Evolutionary conservation across 140 eudicot genomes (phyloP).

Genomic region (Oenanthe javanica): DNA sequence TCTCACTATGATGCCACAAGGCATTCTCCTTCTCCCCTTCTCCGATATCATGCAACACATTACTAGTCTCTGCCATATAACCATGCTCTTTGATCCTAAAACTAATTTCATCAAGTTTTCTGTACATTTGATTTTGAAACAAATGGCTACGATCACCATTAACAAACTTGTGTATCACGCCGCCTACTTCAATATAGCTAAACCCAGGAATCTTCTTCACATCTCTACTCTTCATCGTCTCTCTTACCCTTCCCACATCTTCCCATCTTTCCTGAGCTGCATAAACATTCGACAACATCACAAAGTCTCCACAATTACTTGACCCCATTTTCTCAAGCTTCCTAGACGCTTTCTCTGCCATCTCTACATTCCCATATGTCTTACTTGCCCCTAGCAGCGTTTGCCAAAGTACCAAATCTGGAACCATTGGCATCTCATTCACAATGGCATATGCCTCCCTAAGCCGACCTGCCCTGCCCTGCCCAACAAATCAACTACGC

Average conservation of each 20-base stretch:
- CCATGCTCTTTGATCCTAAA: constrained; percentile 53
- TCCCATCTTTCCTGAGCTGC: constrained; percentile 84
- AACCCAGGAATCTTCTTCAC: constrained; percentile 86
- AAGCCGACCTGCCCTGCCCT: constrained; percentile 57
- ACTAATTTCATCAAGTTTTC: constrained; percentile 70
- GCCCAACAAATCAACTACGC: constrained; percentile 79
- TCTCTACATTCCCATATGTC: constrained; percentile 60
- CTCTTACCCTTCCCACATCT: constrained; percentile 78
- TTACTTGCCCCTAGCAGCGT: constrained; percentile 81
- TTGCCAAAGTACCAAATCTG: constrained; percentile 85
- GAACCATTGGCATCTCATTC: constrained; percentile 55
- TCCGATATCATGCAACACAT: constrained; percentile 83
- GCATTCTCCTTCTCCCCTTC: constrained; percentile 73
- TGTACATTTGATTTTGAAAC: constrained; percentile 43
- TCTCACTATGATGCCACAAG: constrained; percentile 75
- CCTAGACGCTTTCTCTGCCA: constrained; percentile 76
- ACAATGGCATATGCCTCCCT: constrained; percentile 56
- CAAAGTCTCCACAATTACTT: constrained; percentile 64
- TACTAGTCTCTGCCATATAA: constrained; percentile 57
- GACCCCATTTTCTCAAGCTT: constrained; percentile 90
- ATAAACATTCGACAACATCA: constrained; percentile 66
- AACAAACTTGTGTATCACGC: constrained; percentile 52
- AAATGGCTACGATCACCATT: constrained; percentile 67
- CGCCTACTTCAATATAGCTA: constrained; percentile 62
- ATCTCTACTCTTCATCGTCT: constrained; percentile 52